Evolutionary conservation across 306 rosid genomes (phyloP).

Genomic region (Hippophae tibetana): DNA sequence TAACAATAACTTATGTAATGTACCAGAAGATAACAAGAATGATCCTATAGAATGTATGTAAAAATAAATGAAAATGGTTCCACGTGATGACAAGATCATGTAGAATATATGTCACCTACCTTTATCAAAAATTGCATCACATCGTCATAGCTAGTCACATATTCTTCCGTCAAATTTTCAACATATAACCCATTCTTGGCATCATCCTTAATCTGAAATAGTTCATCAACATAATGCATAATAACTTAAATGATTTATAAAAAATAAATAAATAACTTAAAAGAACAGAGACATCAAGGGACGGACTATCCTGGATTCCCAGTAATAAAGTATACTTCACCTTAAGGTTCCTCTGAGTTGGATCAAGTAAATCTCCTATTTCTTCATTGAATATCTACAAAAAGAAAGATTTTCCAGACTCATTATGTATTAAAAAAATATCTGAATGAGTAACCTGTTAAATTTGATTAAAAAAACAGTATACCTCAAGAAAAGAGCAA

Average conservation of each 20-base stretch:
- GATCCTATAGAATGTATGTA: slow-evolving; percentile 8
- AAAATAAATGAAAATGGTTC: neutral
- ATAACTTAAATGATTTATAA: neutral
- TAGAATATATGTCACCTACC: slow-evolving; percentile 28
- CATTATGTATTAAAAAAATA: slow-evolving; percentile 3
- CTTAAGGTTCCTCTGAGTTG: slow-evolving; percentile 69
- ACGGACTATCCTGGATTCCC: neutral
- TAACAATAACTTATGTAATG: neutral
- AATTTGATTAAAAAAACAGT: neutral
- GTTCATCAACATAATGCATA: slow-evolving; percentile 6
- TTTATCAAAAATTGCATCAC: slow-evolving; percentile 78
- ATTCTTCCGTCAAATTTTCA: slow-evolving; percentile 88
- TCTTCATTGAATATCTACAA: slow-evolving; percentile 41
- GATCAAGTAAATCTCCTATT: slow-evolving; percentile 48
- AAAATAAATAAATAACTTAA: neutral
- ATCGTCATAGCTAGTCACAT: slow-evolving; percentile 81
- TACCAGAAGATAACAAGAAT: neutral
- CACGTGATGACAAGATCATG: too few relatives aligned
- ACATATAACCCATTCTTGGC: slow-evolving; percentile 53
- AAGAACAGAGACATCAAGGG: slow-evolving; percentile 8
- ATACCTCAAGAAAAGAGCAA: slow-evolving; percentile 90
- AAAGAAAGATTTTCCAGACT: neutral
- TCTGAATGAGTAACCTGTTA: neutral
- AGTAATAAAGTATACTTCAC: slow-evolving; percentile 25
- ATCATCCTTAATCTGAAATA: slow-evolving; percentile 67